Evolutionary conservation across 176 grass and related monocot species (phyloP), one percentile per base, ranked within the genome.

Genomic region (Zea luxurians): DNA sequence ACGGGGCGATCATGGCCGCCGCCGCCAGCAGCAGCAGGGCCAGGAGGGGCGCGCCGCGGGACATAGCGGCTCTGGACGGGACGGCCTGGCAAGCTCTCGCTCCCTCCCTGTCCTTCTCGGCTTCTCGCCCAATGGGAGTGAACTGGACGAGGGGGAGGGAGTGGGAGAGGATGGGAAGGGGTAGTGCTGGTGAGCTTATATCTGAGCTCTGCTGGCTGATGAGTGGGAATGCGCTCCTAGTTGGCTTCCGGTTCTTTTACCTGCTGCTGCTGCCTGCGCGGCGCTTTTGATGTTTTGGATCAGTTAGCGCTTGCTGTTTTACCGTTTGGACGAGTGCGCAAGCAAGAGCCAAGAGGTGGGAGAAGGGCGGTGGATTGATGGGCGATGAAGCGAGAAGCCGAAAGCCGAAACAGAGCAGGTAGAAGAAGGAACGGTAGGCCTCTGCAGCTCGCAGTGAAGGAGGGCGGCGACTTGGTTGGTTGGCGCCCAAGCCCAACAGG

Each of bases 381-480:
- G 78, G 79, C 45, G 71, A 35, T 64, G 61, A 82, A 78, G 37
- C 8, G 47, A 17, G 53, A 79, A 38, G 79, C 7, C 62, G 81
- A 82, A 71, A n/a, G 80, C 16, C 69, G 61, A 74, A 76, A 77
- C 79, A 85, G 82, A 78, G 88, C 37, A 77, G 75, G 82, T 37
- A 37, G 75, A 72, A 73, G 68, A 34, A 70, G 43, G 44, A 69
- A 61, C 47, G 27, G 27, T 27, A 27, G 10, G 4, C 3, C 64
- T n/a, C 13, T 7, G 6, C 66, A 59, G 7, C n/a, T 8, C 6
- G 58, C 58, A 21, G 42, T 10, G 43, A 34, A 12, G 41, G 40
- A 5, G 8, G 43, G 68, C 68, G 68, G 68, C 68, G 27, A 27
- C 27, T 27, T 48, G 46, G 13, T 70, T 35, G 8, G 8, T 48